phyloP scores from a whole-genome alignment of 306 rosid genomes.

The Prunus mume region DNA sequence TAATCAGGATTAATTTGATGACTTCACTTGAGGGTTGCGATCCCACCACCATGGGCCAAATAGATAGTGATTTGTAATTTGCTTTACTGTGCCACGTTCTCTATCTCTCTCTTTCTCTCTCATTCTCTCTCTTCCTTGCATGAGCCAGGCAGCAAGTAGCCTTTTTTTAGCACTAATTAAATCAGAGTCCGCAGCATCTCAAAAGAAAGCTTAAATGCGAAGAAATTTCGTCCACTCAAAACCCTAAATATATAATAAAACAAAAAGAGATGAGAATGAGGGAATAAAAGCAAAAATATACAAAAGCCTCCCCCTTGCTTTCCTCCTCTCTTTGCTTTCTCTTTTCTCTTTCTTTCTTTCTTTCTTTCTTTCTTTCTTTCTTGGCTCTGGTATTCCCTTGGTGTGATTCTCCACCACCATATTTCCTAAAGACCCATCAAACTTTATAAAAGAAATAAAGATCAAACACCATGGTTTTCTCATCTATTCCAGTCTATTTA shows the following conservation, averaged over 20 bases:
- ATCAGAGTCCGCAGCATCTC: constrained; percentile 35
- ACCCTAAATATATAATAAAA: constrained; percentile 81
- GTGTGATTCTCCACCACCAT: constrained; percentile 99
- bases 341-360: constrained; percentile 38
- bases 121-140: constrained; percentile 40
- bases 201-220: constrained; percentile 71
- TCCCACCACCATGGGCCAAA: constrained; percentile 29
- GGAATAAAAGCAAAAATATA: constrained; percentile 81
- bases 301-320: constrained; percentile 50
- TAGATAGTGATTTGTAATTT: constrained; percentile 7
- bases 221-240: constrained; percentile 83
- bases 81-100: constrained; percentile 13
- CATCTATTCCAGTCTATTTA: constrained; percentile 94
- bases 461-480: constrained; percentile 80
- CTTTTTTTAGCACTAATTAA: constrained; percentile 38
- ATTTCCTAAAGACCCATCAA: constrained; percentile 80
- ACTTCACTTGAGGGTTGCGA: constrained; percentile 10
- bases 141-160: constrained; percentile 41
- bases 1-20: background rate
- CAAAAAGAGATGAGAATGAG: constrained; percentile 82
- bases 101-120: constrained; percentile 8
- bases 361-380: constrained; percentile 52
- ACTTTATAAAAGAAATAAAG: constrained; percentile 62
- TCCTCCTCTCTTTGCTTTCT: constrained; percentile 34
- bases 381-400: constrained; percentile 89